Conservation (phyloP, 2,329 filamentous ascomycete genomes). For the Talaromyces sp. region DNA sequence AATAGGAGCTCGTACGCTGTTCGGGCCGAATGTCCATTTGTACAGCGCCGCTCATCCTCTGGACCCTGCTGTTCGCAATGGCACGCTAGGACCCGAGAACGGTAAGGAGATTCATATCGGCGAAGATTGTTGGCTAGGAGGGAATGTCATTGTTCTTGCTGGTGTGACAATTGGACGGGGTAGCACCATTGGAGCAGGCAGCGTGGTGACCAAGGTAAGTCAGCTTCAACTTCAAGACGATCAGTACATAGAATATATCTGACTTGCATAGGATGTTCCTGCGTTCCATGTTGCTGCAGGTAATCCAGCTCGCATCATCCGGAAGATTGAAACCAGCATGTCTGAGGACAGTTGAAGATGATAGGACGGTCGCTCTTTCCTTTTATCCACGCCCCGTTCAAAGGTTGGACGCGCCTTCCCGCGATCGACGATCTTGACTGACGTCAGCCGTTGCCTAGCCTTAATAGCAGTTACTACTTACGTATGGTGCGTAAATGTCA, state of each 20-base stretch:
- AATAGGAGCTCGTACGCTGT: slow-evolving; percentile 71
- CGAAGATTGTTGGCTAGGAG: slow-evolving; percentile 78
- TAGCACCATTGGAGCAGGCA: slow-evolving; percentile 71
- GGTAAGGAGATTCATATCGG: slow-evolving; percentile 72
- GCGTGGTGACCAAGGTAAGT: slow-evolving; percentile 70
- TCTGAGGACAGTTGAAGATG: slow-evolving; percentile 17
- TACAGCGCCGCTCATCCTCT: slow-evolving; percentile 74
- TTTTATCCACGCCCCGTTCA: background rate
- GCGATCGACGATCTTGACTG: background rate
- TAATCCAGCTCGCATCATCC: slow-evolving; percentile 40
- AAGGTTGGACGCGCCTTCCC: background rate
- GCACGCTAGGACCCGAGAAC: slow-evolving; percentile 68
- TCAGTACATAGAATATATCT: background rate
- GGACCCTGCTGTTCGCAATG: slow-evolving; percentile 70
- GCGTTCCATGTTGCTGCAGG: slow-evolving; percentile 42
- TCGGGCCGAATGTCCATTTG: slow-evolving; percentile 75
- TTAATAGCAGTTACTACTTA: background rate
- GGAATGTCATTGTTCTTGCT: slow-evolving; percentile 66
- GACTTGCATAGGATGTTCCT: slow-evolving; percentile 33
- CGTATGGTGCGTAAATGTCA: background rate
- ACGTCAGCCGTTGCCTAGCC: background rate
- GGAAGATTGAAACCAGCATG: slow-evolving; percentile 40
- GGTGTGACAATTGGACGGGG: slow-evolving; percentile 77
- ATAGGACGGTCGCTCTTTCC: background rate
- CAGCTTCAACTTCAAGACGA: background rate